Conservation (phyloP, 2,329 filamentous ascomycete genomes). For the Metarhizium sp. region DNA sequence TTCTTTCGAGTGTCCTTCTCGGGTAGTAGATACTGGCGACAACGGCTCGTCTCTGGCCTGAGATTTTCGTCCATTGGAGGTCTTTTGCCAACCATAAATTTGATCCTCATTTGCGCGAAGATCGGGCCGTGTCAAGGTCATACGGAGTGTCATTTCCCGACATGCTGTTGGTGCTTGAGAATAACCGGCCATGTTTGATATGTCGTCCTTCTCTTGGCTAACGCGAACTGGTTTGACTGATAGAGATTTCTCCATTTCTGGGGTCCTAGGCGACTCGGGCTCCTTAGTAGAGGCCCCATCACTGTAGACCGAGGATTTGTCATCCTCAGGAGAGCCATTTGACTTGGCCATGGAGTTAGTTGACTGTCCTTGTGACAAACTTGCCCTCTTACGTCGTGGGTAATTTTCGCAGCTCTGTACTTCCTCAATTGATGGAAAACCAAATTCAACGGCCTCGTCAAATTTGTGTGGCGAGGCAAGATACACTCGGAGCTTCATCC, state of each 20-base stretch:
- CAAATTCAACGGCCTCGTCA: conserved; percentile 89
- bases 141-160: conserved; percentile 88
- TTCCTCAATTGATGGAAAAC: conserved; percentile 64
- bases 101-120: conserved; percentile 66
- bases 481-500: conserved; percentile 76
- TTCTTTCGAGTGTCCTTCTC: conserved; percentile 34
- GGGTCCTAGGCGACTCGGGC: conserved; percentile 50
- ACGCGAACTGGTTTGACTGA: conserved; percentile 16
- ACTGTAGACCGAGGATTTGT: conserved; percentile 45
- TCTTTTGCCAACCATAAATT: conserved; percentile 58
- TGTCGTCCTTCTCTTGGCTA: conserved; percentile 15
- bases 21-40: conserved; percentile 19
- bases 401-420: conserved; percentile 20
- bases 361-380: conserved; percentile 16
- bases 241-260: conserved; percentile 34
- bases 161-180: conserved; percentile 46
- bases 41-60: conserved; percentile 23
- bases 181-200: conserved; percentile 29
- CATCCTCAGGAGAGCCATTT: conserved; percentile 49
- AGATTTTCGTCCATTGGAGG: conserved; percentile 33
- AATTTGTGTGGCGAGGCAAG: conserved; percentile 89
- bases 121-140: conserved; percentile 89
- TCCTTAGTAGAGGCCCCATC: conserved; percentile 47
- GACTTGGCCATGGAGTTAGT: conserved; percentile 38
- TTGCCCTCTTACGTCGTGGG: conserved; percentile 11